These are phyloP conservation scores for Phanerochaete carnosa DNA, from an alignment of 768 basidiomycete genomes.

Conservation along the genomic window DNA sequence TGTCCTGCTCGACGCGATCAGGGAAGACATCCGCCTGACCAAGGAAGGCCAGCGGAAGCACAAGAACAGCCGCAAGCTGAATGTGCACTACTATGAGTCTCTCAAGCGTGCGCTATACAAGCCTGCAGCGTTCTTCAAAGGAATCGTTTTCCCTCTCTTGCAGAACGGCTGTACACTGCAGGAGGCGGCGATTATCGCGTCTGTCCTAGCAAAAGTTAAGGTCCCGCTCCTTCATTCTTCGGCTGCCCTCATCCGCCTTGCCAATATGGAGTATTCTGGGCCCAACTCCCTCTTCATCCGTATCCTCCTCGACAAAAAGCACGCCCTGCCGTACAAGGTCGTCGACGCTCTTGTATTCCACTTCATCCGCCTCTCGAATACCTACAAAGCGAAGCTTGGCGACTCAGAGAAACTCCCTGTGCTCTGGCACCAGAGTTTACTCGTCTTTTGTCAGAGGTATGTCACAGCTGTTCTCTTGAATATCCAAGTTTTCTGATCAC, in stretches of 20 bases:
- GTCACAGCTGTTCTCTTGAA: slow-evolving; percentile 1
- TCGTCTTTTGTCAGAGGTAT: slow-evolving; percentile 92
- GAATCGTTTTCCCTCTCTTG: slow-evolving; percentile 91
- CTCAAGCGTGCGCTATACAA: slow-evolving; percentile 92
- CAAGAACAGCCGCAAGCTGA: slow-evolving; percentile 72
- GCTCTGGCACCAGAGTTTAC: slow-evolving; percentile 94
- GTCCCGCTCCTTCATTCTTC: slow-evolving; percentile 97
- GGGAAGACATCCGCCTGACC: slow-evolving; percentile 70
- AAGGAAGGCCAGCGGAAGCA: slow-evolving; percentile 34
- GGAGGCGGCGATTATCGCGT: slow-evolving; percentile 92
- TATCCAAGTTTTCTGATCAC: background rate
- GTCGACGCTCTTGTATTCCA: slow-evolving; percentile 97
- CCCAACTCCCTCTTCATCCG: slow-evolving; percentile 97
- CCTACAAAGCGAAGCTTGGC: slow-evolving; percentile 72
- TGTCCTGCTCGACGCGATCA: slow-evolving; percentile 84
- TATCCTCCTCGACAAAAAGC: slow-evolving; percentile 95
- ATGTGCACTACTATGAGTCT: slow-evolving; percentile 93
- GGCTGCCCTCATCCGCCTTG: slow-evolving; percentile 88
- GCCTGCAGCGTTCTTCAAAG: slow-evolving; percentile 98
- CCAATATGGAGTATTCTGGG: slow-evolving; percentile 95
- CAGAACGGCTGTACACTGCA: slow-evolving; percentile 88
- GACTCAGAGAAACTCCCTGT: slow-evolving; percentile 88
- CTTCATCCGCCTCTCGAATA: slow-evolving; percentile 94
- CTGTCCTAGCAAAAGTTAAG: slow-evolving; percentile 85
- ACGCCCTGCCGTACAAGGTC: slow-evolving; percentile 96